Conservation (phyloP, 129 eudicot genomes). For the Solidago caesia region DNA sequence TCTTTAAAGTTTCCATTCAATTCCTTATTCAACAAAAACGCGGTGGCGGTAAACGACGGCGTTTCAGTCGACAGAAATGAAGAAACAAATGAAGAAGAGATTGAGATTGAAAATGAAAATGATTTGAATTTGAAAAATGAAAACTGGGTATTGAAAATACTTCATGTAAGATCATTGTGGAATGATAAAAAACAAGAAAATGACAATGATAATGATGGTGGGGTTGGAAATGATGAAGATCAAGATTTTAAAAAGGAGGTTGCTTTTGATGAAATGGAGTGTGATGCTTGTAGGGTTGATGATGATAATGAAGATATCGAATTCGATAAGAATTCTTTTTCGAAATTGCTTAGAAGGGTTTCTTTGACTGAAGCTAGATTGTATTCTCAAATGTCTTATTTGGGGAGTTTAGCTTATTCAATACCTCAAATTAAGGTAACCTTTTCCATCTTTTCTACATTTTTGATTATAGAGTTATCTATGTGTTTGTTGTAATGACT, state of each 20-base stretch:
- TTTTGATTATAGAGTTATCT: neutral
- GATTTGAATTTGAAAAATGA: constrained; percentile 29
- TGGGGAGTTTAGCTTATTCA: constrained; percentile 83
- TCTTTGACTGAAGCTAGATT: constrained; percentile 75
- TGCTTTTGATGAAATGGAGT: constrained; percentile 32
- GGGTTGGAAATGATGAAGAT: constrained; percentile 14
- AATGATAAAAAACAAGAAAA: constrained; percentile 7
- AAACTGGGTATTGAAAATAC: constrained; percentile 80
- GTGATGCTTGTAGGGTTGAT: constrained; percentile 48
- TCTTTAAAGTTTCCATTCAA: constrained; percentile 58
- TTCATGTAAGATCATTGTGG: constrained; percentile 71
- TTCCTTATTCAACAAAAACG: constrained; percentile 57
- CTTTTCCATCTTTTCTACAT: neutral
- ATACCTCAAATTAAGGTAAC: constrained; percentile 79
- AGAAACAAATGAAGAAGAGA: constrained; percentile 20
- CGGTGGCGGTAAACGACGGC: constrained; percentile 63
- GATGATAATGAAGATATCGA: constrained; percentile 42
- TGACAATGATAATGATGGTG: neutral
- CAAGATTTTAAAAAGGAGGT: constrained; percentile 24
- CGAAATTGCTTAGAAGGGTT: constrained; percentile 74
- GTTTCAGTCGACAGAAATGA: constrained; percentile 50
- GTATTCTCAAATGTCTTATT: constrained; percentile 78
- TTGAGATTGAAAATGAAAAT: neutral
- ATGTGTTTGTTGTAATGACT: constrained; percentile 12
- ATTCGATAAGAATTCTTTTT: constrained; percentile 64